Percentiles rank a stretch among this genome's conserved stretches.
These are phyloP conservation scores for Pyronema domesticum DNA, from an alignment of 495 filamentous ascomycete species.

Conservation along the genomic window DNA sequence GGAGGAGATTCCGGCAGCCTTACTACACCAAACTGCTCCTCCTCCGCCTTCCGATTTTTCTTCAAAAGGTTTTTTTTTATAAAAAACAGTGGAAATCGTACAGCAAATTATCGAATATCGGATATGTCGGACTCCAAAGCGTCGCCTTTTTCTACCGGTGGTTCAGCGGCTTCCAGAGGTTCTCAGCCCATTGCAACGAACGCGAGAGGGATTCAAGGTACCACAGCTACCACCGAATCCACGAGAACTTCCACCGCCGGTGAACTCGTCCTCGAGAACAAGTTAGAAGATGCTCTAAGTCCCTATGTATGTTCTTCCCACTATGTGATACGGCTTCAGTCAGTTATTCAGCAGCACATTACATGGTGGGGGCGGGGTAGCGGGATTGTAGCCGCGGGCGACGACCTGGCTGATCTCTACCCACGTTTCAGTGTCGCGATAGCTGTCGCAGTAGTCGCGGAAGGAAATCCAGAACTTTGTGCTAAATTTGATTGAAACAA, in stretches of 20 bases:
- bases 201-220: conserved; percentile 2
- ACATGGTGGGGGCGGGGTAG: background rate
- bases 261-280: conserved; percentile 18
- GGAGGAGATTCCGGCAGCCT: background rate
- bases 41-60: no score
- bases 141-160: background rate
- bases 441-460: no score
- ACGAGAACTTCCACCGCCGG: background rate
- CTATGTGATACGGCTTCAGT: no score
- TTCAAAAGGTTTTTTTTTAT: no score
- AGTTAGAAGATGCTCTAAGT: conserved; percentile 15
- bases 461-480: no score
- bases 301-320: conserved; percentile 19
- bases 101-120: background rate
- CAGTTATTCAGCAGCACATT: background rate
- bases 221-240: background rate
- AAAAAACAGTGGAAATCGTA: no score
- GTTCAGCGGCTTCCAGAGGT: background rate
- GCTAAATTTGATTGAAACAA: background rate
- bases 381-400: background rate
- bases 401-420: background rate
- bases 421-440: background rate
- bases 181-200: background rate
- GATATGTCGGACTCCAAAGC: background rate
- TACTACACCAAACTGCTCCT: background rate